phyloP scores from a whole-genome alignment of 805 yeast genomes.

The Candida hungchunana region DNA sequence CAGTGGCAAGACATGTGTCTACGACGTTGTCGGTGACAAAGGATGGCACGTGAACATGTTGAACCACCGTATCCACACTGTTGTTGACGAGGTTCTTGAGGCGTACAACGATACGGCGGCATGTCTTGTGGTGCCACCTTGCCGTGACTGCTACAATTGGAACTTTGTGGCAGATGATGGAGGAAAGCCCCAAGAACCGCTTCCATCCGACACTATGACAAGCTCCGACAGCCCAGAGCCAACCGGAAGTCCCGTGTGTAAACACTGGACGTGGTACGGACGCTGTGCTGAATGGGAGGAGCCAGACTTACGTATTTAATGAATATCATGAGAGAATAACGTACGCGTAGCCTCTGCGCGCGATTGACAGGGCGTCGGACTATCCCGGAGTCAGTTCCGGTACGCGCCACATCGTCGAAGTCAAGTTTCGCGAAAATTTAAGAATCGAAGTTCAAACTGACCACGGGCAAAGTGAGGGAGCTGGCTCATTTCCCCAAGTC shows the following conservation, averaged over 20 bases:
- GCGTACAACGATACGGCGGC: conserved; percentile 72
- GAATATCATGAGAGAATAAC: too few relatives aligned
- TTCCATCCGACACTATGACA: not conserved
- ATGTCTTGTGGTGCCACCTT: conserved; percentile 74
- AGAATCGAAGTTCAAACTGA: too few relatives aligned
- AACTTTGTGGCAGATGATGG: conserved; percentile 46
- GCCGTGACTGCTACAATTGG: conserved; percentile 92
- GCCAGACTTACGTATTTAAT: too few relatives aligned
- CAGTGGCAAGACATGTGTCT: conserved; percentile 80
- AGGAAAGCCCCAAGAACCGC: conserved; percentile 2
- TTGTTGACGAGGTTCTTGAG: conserved; percentile 73
- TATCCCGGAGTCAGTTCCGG: too few relatives aligned
- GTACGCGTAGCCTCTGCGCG: too few relatives aligned
- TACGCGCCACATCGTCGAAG: conserved; percentile 7
- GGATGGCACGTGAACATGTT: conserved; percentile 90
- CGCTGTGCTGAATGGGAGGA: conserved; percentile 42
- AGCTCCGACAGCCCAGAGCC: conserved; percentile 14
- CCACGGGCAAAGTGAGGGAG: too few relatives aligned
- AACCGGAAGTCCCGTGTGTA: conserved; percentile 26
- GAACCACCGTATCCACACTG: conserved; percentile 87
- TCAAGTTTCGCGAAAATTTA: conserved; percentile 12
- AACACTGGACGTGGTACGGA: conserved; percentile 49
- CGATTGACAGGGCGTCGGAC: too few relatives aligned
- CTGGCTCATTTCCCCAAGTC: too few relatives aligned
- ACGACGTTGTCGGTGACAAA: conserved; percentile 81